These are phyloP conservation scores for Fusarium duplospermum DNA, from an alignment of 2,329 filamentous ascomycete species.

Conservation along the genomic window DNA sequence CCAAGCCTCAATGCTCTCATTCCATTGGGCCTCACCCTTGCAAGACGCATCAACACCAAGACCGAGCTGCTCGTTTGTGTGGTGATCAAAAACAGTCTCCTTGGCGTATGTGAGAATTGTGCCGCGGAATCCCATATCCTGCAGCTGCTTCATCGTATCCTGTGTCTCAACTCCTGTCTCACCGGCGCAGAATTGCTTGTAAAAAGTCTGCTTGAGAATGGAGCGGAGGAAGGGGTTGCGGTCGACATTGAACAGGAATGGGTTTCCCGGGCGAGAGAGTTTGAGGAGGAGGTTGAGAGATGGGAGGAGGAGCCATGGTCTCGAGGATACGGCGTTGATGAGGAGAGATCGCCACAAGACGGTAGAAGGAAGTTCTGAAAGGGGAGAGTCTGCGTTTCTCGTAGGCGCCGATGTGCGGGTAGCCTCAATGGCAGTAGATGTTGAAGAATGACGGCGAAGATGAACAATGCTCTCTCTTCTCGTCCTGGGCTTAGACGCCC, in stretches of 20 bases:
- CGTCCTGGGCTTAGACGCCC: neutral
- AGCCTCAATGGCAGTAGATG: constrained; percentile 18
- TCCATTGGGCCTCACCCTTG: constrained; percentile 53
- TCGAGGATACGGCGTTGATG: constrained; percentile 60
- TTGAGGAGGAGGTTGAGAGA: constrained; percentile 52
- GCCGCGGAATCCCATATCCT: constrained; percentile 63
- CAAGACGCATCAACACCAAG: constrained; percentile 50
- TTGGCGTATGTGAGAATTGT: constrained; percentile 68
- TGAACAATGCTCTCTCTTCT: constrained; percentile 12
- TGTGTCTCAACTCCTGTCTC: constrained; percentile 60
- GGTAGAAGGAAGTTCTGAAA: constrained; percentile 47
- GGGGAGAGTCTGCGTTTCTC: constrained; percentile 27
- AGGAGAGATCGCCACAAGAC: constrained; percentile 55
- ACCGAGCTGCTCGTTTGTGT: constrained; percentile 39
- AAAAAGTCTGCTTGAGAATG: constrained; percentile 63
- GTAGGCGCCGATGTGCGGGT: constrained; percentile 14
- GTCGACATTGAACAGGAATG: constrained; percentile 58
- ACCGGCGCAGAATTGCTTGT: constrained; percentile 68
- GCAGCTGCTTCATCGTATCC: constrained; percentile 55
- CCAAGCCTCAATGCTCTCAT: constrained; percentile 53
- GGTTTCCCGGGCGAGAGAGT: constrained; percentile 48
- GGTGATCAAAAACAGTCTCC: constrained; percentile 55
- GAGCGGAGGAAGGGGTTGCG: constrained; percentile 60
- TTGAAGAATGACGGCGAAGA: constrained; percentile 10
- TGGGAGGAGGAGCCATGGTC: constrained; percentile 52